Evolutionary conservation across 1,139 yeast genomes (phyloP).

Genomic region (Debaryomyces udenii): DNA sequence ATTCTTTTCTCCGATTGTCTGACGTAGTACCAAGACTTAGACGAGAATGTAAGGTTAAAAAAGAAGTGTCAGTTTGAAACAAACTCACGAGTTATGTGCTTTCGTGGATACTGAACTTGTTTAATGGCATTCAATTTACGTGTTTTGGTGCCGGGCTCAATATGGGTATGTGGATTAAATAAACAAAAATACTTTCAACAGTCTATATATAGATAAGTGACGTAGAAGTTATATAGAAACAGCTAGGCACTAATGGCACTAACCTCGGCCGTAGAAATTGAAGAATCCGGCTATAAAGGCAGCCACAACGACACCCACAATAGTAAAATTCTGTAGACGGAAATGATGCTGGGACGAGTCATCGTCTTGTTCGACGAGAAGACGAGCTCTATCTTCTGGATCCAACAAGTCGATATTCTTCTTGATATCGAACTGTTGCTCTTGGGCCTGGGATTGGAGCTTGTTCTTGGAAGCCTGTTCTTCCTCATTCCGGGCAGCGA

Average conservation of each 20-base stretch:
- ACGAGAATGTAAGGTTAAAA: no score
- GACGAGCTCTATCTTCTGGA: slow-evolving; percentile 50
- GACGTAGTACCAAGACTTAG: no score
- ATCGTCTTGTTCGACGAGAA: slow-evolving; percentile 32
- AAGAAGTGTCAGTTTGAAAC: no score
- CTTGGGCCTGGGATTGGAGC: slow-evolving; percentile 14
- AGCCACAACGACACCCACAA: slow-evolving; percentile 38
- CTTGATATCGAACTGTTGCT: slow-evolving; percentile 20
- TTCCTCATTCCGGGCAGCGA: slow-evolving; percentile 16
- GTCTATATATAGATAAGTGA: no score
- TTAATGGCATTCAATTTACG: no score
- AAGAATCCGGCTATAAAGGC: slow-evolving; percentile 30
- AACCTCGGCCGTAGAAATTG: slow-evolving; percentile 21
- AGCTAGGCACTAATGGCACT: background rate
- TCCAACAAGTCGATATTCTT: slow-evolving; percentile 36
- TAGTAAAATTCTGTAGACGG: slow-evolving; percentile 19
- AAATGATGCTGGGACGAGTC: slow-evolving; percentile 13
- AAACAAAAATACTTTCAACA: no score
- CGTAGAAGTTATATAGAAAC: no score
- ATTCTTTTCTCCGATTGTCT: no score
- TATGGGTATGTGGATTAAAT: slow-evolving; percentile 1
- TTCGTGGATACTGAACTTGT: no score
- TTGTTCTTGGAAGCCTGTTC: slow-evolving; percentile 16
- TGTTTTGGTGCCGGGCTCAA: slow-evolving; percentile 6
- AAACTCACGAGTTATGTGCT: no score